A percentile compares a stretch with the other conserved stretches of the same genome.
Conservation (phyloP, 768 basidiomycete species). For the Butyriboletus loyo region DNA sequence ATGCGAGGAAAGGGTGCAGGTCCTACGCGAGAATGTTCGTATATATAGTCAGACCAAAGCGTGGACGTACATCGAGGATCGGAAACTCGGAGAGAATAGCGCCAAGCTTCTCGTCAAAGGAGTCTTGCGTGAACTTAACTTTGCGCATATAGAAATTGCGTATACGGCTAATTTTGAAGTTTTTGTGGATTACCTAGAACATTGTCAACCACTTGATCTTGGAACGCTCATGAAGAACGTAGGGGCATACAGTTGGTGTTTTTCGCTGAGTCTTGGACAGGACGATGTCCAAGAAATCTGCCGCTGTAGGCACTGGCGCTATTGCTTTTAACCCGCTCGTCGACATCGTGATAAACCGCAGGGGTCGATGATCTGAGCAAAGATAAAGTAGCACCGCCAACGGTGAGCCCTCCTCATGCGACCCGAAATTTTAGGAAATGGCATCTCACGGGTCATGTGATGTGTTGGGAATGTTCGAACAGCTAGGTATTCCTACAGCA, state of each 20-base stretch:
- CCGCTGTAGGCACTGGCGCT: conserved; percentile 95
- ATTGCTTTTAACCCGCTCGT: conserved; percentile 94
- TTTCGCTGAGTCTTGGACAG: conserved; percentile 94
- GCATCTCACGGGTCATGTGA: conserved; percentile 14
- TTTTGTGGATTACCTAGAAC: conserved; percentile 91
- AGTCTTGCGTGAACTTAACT: conserved; percentile 97
- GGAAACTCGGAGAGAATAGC: conserved; percentile 96
- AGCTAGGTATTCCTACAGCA: conserved; percentile 20
- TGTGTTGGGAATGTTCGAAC: background rate
- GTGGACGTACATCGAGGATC: conserved; percentile 80
- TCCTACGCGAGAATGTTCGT: conserved; percentile 45
- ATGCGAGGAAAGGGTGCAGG: conserved; percentile 93
- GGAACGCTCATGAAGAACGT: background rate
- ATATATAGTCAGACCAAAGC: background rate
- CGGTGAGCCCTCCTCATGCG: conserved; percentile 1
- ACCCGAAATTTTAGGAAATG: conserved; percentile 10
- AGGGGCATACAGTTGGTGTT: conserved; percentile 76
- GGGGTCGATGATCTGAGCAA: conserved; percentile 1
- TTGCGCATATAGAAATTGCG: conserved; percentile 99
- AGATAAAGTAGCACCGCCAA: conserved; percentile 1
- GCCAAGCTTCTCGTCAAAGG: conserved; percentile 93
- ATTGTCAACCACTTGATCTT: conserved; percentile 1
- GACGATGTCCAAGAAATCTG: conserved; percentile 93
- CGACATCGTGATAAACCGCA: conserved; percentile 46
- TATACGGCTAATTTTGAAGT: conserved; percentile 99